Conservation (phyloP, 768 basidiomycete genomes). For the Neoboletus subvelutipes region DNA sequence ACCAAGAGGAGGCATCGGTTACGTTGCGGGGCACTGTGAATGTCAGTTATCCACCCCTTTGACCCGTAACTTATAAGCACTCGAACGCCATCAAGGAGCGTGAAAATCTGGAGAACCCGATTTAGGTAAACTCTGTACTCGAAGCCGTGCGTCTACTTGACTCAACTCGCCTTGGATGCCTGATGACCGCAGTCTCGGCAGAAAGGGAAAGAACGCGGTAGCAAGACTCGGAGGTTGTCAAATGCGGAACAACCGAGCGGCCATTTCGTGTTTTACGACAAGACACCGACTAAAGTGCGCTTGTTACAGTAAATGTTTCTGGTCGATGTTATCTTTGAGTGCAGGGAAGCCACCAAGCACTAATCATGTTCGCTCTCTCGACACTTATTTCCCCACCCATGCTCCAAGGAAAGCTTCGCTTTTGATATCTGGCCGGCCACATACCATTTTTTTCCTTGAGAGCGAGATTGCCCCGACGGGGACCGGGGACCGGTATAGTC, state of each 20-base stretch:
- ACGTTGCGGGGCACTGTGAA: background rate
- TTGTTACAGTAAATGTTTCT: no score
- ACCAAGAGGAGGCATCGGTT: slow-evolving; percentile 22
- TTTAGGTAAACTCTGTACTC: slow-evolving; percentile 5
- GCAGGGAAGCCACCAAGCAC: background rate
- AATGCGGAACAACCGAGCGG: background rate
- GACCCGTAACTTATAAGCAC: background rate
- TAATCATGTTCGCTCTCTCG: background rate
- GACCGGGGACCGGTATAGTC: background rate
- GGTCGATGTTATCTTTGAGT: background rate
- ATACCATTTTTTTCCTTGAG: background rate
- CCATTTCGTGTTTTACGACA: background rate
- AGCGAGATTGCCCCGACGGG: background rate
- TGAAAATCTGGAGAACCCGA: background rate
- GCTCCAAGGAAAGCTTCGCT: background rate
- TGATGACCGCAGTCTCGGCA: background rate
- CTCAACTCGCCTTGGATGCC: background rate
- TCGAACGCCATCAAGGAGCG: background rate
- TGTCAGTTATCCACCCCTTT: background rate
- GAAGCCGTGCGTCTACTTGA: background rate
- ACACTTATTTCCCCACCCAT: background rate
- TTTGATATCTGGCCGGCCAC: background rate
- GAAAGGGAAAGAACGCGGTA: background rate
- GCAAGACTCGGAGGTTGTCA: background rate
- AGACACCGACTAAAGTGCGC: background rate